phyloP scores from a whole-genome alignment of 495 filamentous ascomycete species.

The Aspergillus taichungensis region DNA sequence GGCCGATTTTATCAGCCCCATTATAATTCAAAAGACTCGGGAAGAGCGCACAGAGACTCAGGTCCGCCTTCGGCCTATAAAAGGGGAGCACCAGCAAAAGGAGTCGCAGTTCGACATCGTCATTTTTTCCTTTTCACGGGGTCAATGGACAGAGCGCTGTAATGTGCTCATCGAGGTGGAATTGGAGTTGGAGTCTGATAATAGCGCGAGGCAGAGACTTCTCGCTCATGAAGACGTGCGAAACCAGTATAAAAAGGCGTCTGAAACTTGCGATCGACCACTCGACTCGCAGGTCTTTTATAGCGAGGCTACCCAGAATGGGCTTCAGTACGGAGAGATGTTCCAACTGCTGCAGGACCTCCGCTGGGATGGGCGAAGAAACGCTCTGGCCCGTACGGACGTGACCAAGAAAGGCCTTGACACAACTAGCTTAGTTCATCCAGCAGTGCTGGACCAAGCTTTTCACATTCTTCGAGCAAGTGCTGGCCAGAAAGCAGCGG shows the following conservation, averaged over 20 bases:
- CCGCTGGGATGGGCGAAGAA: constrained; percentile 4
- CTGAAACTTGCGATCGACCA: background rate
- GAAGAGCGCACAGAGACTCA: constrained; percentile 15
- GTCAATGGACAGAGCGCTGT: constrained; percentile 21
- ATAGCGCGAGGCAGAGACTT: background rate
- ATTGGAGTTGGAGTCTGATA: background rate
- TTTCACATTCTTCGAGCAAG: constrained; percentile 4
- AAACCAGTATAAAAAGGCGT: background rate
- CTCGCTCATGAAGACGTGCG: background rate
- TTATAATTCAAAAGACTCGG: constrained; percentile 18
- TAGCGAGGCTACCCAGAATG: constrained; percentile 5
- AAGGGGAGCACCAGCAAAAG: constrained; percentile 7
- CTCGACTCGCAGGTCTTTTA: background rate
- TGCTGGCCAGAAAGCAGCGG: background rate
- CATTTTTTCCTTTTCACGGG: background rate
- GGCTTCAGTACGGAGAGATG: constrained; percentile 14
- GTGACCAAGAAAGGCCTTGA: constrained; percentile 10
- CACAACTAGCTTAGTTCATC: constrained; percentile 11
- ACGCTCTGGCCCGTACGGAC: constrained; percentile 3
- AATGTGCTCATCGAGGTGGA: constrained; percentile 20
- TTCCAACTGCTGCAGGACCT: constrained; percentile 14
- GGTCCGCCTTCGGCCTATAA: constrained; percentile 17
- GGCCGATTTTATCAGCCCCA: constrained; percentile 23
- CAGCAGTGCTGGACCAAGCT: constrained; percentile 15
- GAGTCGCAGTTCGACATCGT: background rate